Evolutionary conservation across 768 basidiomycete species (phyloP), one percentile per base, ranked within the genome.

Genomic region (Hypsizygus marmoreus): DNA sequence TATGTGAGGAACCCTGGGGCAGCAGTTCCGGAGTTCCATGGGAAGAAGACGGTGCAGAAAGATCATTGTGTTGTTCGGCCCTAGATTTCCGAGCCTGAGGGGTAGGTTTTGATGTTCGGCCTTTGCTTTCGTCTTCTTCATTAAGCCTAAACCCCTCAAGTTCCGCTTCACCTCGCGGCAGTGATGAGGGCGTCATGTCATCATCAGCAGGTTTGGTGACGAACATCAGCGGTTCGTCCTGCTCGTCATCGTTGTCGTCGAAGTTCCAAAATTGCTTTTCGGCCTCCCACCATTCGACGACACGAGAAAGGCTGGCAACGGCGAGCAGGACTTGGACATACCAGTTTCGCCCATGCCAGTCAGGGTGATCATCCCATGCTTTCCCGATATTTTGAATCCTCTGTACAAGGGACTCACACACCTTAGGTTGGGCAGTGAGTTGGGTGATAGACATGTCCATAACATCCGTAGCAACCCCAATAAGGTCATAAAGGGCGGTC

Each of bases 231-330:
- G 92, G 91, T 54, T 97, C 95, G 45, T 91, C 88, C 61, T 88
- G 84, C 57, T 93, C 92, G 48, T 91, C 86, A 34, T 89, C 88
- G 50, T 88, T 86, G 61, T 92, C 91, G 60, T 95, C 90, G 62
- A 97, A 98, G 60, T 97, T 97, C 97, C 97, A 99, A 67, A 99
- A 99, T 56, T 95, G 92, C 61, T 95, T 95, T 73, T 98, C 95
- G 9, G 97, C 97, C 67, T 97, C 95, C 93, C 94, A 97, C 95
- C 97, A 99, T 61, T 97, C 97, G 52, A 97, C 88, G 22, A 98
- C 97, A 47, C 95, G 88, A 66, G 88, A 91, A 52, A 99, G 82
- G 59, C 91, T 93, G 24, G 97, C 97, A 37, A 98, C 86, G 16
- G 97, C 95, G 38, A 97, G 84, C 4, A 98, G 77, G 20, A 97